phyloP scores from a whole-genome alignment of 139 green algal genomes.

The Micractinium conductrix region DNA sequence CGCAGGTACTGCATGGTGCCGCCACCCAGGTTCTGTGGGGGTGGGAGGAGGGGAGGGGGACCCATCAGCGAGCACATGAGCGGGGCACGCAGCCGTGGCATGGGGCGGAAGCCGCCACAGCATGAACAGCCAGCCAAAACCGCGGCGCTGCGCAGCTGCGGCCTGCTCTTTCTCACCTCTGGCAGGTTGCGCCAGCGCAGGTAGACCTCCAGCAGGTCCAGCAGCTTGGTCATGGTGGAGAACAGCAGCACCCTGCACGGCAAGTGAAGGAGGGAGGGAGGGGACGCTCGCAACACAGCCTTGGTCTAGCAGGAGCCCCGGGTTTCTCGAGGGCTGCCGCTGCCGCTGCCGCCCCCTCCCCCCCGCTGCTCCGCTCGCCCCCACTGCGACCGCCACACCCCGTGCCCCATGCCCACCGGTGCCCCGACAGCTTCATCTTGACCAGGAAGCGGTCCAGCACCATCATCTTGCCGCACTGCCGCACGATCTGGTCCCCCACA shows the following conservation, averaged over 20 bases:
- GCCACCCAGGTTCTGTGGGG: slow-evolving; percentile 8
- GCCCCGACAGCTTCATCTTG: slow-evolving; percentile 76
- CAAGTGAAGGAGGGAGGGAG: background rate
- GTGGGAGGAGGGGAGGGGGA: background rate
- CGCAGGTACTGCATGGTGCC: slow-evolving; percentile 71
- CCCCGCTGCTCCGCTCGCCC: background rate
- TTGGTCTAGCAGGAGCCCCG: background rate
- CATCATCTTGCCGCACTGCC: slow-evolving; percentile 91
- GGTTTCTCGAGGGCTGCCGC: background rate
- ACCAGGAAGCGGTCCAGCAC: slow-evolving; percentile 91
- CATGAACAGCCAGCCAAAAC: no score
- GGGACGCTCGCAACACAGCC: background rate
- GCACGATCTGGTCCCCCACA: slow-evolving; percentile 62
- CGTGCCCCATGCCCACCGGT: no score
- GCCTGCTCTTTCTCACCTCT: background rate
- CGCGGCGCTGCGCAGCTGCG: no score
- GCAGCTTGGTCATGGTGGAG: slow-evolving; percentile 84
- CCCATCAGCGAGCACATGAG: background rate
- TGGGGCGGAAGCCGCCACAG: no score
- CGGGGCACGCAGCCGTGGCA: no score
- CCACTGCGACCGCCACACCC: background rate
- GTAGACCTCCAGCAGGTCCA: slow-evolving; percentile 86
- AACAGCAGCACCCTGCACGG: slow-evolving; percentile 87
- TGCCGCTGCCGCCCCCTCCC: no score
- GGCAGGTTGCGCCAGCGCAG: slow-evolving; percentile 45